Percentiles rank a stretch among this genome's conserved stretches.
These are phyloP conservation scores for Cardamine chenopodiifolia DNA, from an alignment of 345 rosid genomes.

Conservation along the genomic window DNA sequence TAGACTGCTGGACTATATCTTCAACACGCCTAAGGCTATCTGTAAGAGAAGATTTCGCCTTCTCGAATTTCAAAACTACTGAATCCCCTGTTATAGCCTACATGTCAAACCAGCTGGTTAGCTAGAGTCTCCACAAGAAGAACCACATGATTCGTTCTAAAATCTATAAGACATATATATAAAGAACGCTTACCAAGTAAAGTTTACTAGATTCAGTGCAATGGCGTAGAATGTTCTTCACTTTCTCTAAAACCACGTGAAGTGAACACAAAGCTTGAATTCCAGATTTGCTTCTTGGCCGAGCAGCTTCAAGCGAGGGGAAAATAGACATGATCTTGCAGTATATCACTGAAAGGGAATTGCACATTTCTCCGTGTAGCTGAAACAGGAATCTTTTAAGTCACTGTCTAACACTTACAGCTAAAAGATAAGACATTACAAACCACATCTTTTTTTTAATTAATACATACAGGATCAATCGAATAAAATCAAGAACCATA, in stretches of 20 bases:
- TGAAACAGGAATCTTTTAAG: conserved; percentile 43
- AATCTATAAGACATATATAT: background rate
- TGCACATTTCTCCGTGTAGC: conserved; percentile 95
- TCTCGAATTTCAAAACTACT: conserved; percentile 82
- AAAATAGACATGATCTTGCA: conserved; percentile 77
- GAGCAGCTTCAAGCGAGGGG: conserved; percentile 86
- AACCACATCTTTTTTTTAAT: background rate
- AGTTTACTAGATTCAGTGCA: conserved; percentile 90
- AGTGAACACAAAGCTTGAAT: conserved; percentile 91
- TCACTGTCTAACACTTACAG: conserved; percentile 18
- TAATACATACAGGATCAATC: background rate
- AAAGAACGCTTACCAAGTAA: conserved; percentile 61
- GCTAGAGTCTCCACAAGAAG: background rate
- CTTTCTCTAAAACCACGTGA: conserved; percentile 85
- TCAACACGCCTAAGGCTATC: conserved; percentile 90
- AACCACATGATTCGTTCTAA: background rate
- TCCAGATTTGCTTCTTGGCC: conserved; percentile 97
- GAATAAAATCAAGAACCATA: conserved; percentile 14
- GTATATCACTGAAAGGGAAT: conserved; percentile 65
- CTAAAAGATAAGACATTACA: background rate
- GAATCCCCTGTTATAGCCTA: conserved; percentile 98
- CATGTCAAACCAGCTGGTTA: conserved; percentile 26
- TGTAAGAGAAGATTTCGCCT: conserved; percentile 68
- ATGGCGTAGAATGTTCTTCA: conserved; percentile 74
- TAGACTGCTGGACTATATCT: conserved; percentile 79